phyloP scores from a whole-genome alignment of 2,329 filamentous ascomycete genomes.

The Biscogniauxia mediterranea region DNA sequence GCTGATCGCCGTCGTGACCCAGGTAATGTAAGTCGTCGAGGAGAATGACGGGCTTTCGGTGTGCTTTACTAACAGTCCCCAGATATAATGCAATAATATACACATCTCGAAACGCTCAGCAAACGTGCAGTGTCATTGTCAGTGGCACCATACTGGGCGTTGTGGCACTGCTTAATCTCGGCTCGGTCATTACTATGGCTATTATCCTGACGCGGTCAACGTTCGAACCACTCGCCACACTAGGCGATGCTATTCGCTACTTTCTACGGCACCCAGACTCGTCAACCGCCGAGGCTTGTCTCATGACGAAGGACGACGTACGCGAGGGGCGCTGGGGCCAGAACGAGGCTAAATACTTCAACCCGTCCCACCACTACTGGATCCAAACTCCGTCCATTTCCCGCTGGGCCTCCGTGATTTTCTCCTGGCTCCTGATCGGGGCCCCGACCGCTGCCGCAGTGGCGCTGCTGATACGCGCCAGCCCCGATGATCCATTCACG shows the following conservation, averaged over 20 bases:
- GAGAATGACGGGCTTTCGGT: neutral
- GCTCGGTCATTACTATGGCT: conserved; percentile 28
- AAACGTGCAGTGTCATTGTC: conserved; percentile 41
- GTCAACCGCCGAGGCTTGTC: conserved; percentile 38
- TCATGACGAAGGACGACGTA: conserved; percentile 48
- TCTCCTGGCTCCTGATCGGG: conserved; percentile 39
- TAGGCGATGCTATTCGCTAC: conserved; percentile 33
- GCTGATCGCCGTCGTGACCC: conserved; percentile 41
- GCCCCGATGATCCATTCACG: conserved; percentile 29
- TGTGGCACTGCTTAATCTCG: conserved; percentile 31
- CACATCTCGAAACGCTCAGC: conserved; percentile 34
- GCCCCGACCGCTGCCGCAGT: conserved; percentile 41
- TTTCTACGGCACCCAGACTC: conserved; percentile 31
- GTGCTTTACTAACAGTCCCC: conserved; percentile 17
- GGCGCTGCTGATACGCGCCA: conserved; percentile 29
- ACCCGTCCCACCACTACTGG: conserved; percentile 43
- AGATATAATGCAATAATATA: conserved; percentile 54
- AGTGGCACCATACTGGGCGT: conserved; percentile 44
- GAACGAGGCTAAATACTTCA: conserved; percentile 44
- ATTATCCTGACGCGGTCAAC: conserved; percentile 23
- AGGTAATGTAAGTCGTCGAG: conserved; percentile 47
- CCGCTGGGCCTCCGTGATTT: conserved; percentile 42
- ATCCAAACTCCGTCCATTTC: conserved; percentile 40
- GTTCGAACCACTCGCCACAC: conserved; percentile 32
- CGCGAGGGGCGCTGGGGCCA: conserved; percentile 42